These are phyloP conservation scores for Collariella sp. DNA, from an alignment of 495 filamentous ascomycete genomes.

Conservation along the genomic window DNA sequence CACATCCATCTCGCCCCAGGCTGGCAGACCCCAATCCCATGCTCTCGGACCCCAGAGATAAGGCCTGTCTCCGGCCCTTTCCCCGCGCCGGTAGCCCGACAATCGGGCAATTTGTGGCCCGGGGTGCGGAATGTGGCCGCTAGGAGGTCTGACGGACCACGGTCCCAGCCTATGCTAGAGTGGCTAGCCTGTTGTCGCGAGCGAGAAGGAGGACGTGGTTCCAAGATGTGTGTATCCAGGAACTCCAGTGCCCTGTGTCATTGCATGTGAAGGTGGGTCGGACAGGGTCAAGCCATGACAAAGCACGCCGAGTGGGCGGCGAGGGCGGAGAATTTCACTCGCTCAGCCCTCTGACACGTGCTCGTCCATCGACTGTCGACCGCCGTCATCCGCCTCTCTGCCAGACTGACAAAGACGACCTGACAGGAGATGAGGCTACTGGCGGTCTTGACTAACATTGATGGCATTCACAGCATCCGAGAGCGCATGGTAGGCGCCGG, in stretches of 20 bases:
- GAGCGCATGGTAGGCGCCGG: too few species aligned
- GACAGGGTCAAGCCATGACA: slow-evolving; percentile 8
- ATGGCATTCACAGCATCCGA: not conserved
- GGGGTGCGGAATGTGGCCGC: not conserved
- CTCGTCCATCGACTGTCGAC: not conserved
- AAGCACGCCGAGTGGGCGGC: slow-evolving; percentile 2
- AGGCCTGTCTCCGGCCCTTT: too few species aligned
- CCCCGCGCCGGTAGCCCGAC: too few species aligned
- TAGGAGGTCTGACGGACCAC: too few species aligned
- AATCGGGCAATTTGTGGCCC: too few species aligned
- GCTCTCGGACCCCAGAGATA: not conserved
- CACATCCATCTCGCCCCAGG: not conserved
- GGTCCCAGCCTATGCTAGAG: too few species aligned
- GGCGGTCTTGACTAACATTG: not conserved
- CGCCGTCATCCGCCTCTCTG: not conserved
- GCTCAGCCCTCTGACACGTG: slow-evolving; percentile 11
- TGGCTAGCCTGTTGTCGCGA: too few species aligned
- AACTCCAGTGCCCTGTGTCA: not conserved
- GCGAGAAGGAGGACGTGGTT: too few species aligned
- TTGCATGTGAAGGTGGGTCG: slow-evolving; percentile 15
- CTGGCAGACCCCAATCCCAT: not conserved
- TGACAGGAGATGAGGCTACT: too few species aligned
- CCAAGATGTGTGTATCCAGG: too few species aligned
- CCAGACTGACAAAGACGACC: not conserved
- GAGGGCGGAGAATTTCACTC: not conserved